phyloP scores from a whole-genome alignment of 1,139 yeast genomes.

The Suhomyces anneliseae region DNA sequence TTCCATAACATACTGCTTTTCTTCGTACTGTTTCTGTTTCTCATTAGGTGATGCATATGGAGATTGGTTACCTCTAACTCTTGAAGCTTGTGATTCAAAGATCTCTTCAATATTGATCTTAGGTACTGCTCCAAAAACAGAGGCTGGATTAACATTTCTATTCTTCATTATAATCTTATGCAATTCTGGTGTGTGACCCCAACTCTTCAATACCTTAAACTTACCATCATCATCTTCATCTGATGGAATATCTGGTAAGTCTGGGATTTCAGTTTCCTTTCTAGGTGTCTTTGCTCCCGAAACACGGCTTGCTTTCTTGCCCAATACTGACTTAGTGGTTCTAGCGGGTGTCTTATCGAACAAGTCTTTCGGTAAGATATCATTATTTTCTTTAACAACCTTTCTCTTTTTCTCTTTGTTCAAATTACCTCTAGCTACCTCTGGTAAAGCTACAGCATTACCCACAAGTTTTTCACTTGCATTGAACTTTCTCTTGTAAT shows the following conservation, averaged over 20 bases:
- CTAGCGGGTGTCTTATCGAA: slow-evolving; percentile 2
- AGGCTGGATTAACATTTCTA: slow-evolving; percentile 63
- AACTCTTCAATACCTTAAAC: slow-evolving; percentile 50
- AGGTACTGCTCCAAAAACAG: slow-evolving; percentile 77
- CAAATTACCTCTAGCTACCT: slow-evolving; percentile 33
- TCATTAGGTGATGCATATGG: slow-evolving; percentile 38
- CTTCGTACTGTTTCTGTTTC: slow-evolving; percentile 37
- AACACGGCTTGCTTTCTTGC: slow-evolving; percentile 8
- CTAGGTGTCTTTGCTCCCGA: slow-evolving; percentile 7
- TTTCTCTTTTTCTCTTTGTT: slow-evolving; percentile 8
- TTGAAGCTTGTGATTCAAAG: slow-evolving; percentile 51
- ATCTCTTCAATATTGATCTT: slow-evolving; percentile 68
- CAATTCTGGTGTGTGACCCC: slow-evolving; percentile 74
- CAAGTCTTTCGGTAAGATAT: slow-evolving; percentile 5
- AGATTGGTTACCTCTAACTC: slow-evolving; percentile 57
- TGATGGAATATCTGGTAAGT: slow-evolving; percentile 48
- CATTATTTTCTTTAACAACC: slow-evolving; percentile 5
- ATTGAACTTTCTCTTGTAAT: neutral
- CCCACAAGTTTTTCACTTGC: slow-evolving; percentile 15
- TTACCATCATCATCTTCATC: slow-evolving; percentile 55
- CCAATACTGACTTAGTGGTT: slow-evolving; percentile 5
- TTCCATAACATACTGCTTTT: slow-evolving; percentile 48
- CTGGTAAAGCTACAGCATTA: slow-evolving; percentile 38
- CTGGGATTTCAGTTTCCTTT: neutral
- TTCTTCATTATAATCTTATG: slow-evolving; percentile 55